phyloP scores from a whole-genome alignment of 345 rosid genomes.

The Xanthoceras sorbifolium region DNA sequence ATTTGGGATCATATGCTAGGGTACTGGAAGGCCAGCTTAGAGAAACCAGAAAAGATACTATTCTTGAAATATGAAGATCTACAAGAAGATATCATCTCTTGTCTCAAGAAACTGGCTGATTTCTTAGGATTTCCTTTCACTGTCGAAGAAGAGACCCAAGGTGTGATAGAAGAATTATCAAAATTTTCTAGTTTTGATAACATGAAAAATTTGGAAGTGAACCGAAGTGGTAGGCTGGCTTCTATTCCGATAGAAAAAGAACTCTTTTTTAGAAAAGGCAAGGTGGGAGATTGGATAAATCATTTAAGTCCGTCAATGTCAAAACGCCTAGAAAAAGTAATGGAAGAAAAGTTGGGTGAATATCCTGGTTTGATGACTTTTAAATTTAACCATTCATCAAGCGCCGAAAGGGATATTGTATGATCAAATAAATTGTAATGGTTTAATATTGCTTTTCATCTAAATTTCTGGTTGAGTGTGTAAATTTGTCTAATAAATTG shows the following conservation, averaged over 20 bases:
- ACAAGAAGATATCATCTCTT: background rate
- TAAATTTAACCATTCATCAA: too few relatives aligned
- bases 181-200: constrained; percentile 41
- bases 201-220: constrained; percentile 39
- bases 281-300: constrained; percentile 30
- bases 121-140: constrained; percentile 1
- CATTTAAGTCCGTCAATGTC: too few relatives aligned
- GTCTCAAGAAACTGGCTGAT: constrained; percentile 27
- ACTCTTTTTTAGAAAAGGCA: constrained; percentile 40
- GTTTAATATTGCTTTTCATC: too few relatives aligned
- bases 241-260: constrained; percentile 26
- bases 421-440: too few relatives aligned
- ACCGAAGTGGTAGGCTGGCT: constrained; percentile 3
- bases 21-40: background rate
- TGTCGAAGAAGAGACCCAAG: constrained; percentile 23
- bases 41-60: constrained; percentile 20
- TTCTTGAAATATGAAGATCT: constrained; percentile 18
- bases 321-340: too few relatives aligned
- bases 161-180: constrained; percentile 27
- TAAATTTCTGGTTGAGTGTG: too few relatives aligned
- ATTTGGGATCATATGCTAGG: constrained; percentile 12
- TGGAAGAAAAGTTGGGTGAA: too few relatives aligned
- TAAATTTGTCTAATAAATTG: too few relatives aligned
- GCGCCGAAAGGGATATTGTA: too few relatives aligned
- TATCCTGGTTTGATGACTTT: too few relatives aligned